Conservation (phyloP, 1,139 yeast genomes). For the Fermentozyma sake region DNA sequence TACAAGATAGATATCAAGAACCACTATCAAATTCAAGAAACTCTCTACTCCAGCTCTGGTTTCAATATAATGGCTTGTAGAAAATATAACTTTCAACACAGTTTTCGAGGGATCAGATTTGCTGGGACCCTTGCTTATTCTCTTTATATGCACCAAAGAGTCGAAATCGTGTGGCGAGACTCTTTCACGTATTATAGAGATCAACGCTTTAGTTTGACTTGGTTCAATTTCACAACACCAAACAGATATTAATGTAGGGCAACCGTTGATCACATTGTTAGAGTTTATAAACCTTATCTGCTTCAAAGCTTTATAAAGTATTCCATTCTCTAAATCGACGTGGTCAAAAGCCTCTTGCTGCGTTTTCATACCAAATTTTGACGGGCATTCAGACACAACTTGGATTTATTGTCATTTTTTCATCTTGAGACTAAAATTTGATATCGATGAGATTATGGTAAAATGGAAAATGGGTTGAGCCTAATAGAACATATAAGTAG, state of each 20-base stretch:
- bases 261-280: constrained; percentile 11
- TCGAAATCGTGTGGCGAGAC: constrained; percentile 24
- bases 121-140: constrained; percentile 21
- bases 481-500: no score
- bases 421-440: no score
- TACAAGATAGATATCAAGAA: background rate
- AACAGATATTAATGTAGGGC: constrained; percentile 39
- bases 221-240: constrained; percentile 52
- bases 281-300: constrained; percentile 37
- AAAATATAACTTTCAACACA: constrained; percentile 22
- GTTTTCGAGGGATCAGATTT: constrained; percentile 4
- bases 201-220: constrained; percentile 22
- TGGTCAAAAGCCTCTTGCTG: constrained; percentile 7
- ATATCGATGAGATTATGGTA: no score
- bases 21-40: constrained; percentile 7
- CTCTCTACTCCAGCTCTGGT: constrained; percentile 12
- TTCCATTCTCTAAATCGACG: constrained; percentile 44
- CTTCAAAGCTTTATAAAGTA: constrained; percentile 43
- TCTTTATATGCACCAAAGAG: constrained; percentile 28
- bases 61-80: constrained; percentile 18
- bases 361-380: background rate
- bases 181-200: constrained; percentile 21
- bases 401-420: no score
- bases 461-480: no score
- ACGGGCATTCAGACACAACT: no score